Percentiles rank a stretch among this genome's conserved stretches.
These are phyloP conservation scores for Jaltomata sinuosa DNA, from an alignment of 257 asterid genomes.

Conservation along the genomic window DNA sequence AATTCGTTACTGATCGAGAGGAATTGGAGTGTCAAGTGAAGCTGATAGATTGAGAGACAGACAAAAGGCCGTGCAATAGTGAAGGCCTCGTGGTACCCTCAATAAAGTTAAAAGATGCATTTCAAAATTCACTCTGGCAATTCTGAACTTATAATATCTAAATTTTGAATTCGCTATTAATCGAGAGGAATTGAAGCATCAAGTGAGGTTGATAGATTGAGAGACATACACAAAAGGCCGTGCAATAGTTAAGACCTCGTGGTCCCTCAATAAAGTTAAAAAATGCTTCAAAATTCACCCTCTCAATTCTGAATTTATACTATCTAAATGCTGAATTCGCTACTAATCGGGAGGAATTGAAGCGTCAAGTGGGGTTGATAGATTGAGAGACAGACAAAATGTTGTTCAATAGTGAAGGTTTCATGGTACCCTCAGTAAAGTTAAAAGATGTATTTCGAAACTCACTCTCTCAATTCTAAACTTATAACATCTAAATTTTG, in stretches of 20 bases:
- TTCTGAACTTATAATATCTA: not conserved
- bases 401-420: not conserved
- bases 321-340: not conserved
- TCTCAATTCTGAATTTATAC: not conserved
- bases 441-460: not conserved
- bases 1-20: not conserved
- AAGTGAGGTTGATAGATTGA: not conserved
- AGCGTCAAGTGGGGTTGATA: not conserved
- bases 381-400: not conserved
- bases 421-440: not conserved
- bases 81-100: not conserved
- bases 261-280: not conserved
- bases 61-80: not conserved
- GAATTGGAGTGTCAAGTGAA: not conserved
- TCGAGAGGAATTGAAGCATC: not conserved
- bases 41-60: not conserved
- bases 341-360: not conserved
- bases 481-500: not conserved
- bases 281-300: not conserved
- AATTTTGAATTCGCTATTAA: not conserved
- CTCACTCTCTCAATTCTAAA: not conserved
- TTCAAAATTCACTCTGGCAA: not conserved
- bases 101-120: not conserved
- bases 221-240: not conserved
- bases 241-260: not conserved